Conservation (phyloP, 2,329 filamentous ascomycete species). For the Chrysosporium queenslandicum region DNA sequence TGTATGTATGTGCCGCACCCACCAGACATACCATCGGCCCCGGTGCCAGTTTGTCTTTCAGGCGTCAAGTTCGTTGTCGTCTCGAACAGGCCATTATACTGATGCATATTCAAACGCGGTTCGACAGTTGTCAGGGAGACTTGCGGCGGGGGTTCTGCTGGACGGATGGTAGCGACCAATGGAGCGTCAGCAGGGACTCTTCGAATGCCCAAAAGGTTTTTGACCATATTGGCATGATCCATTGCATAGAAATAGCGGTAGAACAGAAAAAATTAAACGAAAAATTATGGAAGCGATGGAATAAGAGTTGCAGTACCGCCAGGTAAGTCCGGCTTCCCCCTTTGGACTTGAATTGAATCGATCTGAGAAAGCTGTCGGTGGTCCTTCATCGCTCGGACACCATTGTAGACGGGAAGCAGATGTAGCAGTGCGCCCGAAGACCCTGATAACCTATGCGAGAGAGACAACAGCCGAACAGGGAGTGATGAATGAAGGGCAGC, state of each 20-base stretch:
- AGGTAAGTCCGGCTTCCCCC: conserved; percentile 21
- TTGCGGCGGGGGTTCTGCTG: conserved; percentile 22
- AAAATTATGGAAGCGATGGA: background rate
- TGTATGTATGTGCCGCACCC: background rate
- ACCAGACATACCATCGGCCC: conserved; percentile 3
- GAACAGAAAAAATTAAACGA: background rate
- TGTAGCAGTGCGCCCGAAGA: background rate
- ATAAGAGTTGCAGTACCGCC: conserved; percentile 21
- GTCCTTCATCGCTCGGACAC: conserved; percentile 24
- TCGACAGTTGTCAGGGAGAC: conserved; percentile 34
- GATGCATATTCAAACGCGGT: conserved; percentile 36
- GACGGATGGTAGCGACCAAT: conserved; percentile 4
- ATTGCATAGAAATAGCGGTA: background rate
- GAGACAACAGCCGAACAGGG: background rate
- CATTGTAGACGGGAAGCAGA: conserved; percentile 6
- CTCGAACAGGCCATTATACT: conserved; percentile 33
- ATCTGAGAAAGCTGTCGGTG: background rate
- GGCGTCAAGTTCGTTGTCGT: background rate
- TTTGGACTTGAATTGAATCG: conserved; percentile 21
- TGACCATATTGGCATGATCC: conserved; percentile 5
- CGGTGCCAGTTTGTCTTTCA: conserved; percentile 1
- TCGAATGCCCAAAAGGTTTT: conserved; percentile 7
- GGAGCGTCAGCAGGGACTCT: conserved; percentile 12
- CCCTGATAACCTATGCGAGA: background rate
- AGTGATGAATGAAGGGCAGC: background rate